Base-by-base conservation (phyloP, 495 filamentous ascomycete genomes). In the Sordaria brevicollis region DNA sequence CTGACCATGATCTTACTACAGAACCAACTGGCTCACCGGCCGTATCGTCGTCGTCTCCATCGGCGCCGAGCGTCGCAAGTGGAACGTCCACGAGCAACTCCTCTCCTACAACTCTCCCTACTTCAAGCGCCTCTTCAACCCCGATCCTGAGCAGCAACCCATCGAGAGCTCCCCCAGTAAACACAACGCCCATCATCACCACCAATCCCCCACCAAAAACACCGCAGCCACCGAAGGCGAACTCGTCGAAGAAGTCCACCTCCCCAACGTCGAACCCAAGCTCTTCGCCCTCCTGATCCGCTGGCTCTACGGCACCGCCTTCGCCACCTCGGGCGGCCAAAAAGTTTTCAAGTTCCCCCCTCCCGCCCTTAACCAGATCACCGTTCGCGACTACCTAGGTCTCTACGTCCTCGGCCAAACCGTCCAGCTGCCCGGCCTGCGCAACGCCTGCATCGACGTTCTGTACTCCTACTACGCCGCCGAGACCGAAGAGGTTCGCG, bases 301-400 rank as follows among this genome's bases (percentile, higher is more conserved):
- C 68, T 78, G 76, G 76, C 68, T 78, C 3, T 78, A 78, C 68
- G 74, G 74, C 67, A 77, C 75, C 5, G 69, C 76, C 33, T 68
- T 72, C 6, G 70, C 66, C 11, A 70, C 54, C 34, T 41, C 66
- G 2, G 65, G 67, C 13, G 71, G 71, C 3, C 34, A 65, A 5
- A 66, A 70, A 0, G 57, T 72, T n/a, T 76, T 74, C 21, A 67
- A 66, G 13, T 76, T 73, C 57, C 9, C 39, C 49, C 35, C 35
- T n/a, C 77, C 77, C 0, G 73, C 76, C 7, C 68, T 25, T 5
- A 34, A 68, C 2, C 43, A 57, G 0, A 17, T 65, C 7, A 73
- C 70, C 4, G 69, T 79, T 13, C 66, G 74, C 1, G 77, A 79
- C 36, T 79, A 77, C 67, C 68, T 79, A 49, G 76, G 66, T 31